Evolutionary conservation across 495 filamentous ascomycete species (phyloP).

Genomic region (Glarea lozoyensis): DNA sequence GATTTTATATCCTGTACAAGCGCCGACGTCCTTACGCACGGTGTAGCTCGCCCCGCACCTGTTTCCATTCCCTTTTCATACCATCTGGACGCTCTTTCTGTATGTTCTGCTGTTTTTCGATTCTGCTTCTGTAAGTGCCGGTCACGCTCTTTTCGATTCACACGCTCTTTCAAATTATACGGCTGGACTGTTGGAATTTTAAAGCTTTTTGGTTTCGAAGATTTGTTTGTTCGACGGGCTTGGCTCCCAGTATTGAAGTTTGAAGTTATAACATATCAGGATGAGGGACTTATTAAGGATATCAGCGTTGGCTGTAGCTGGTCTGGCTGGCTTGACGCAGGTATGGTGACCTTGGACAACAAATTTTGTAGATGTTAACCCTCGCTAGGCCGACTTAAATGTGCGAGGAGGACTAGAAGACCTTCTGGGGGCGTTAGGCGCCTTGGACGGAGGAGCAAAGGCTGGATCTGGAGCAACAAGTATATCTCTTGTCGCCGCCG

Average conservation of each 20-base stretch:
- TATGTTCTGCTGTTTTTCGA: constrained; percentile 1
- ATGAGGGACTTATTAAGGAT: constrained; percentile 12
- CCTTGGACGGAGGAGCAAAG: background rate
- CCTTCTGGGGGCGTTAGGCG: background rate
- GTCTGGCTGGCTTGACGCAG: constrained; percentile 10
- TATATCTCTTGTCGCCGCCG: background rate
- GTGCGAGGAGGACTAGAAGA: constrained; percentile 3
- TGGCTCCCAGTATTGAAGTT: background rate
- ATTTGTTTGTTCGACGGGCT: background rate
- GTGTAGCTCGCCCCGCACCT: constrained; percentile 10
- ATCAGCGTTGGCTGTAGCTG: constrained; percentile 7
- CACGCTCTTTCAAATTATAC: constrained; percentile 15
- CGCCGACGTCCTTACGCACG: constrained; percentile 9
- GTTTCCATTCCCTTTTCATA: constrained; percentile 14
- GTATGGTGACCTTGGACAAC: constrained; percentile 4
- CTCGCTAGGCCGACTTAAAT: constrained; percentile 11
- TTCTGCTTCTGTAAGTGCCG: constrained; percentile 18
- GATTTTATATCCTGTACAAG: constrained; percentile 15
- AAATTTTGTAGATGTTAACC: background rate
- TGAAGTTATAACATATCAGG: background rate
- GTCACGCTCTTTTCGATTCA: constrained; percentile 16
- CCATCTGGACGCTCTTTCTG: constrained; percentile 1
- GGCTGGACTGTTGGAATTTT: constrained; percentile 19
- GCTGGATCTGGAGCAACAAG: background rate
- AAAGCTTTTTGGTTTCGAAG: constrained; percentile 10